Conservation (phyloP, 2,329 filamentous ascomycete species). For the Capronia americana region DNA sequence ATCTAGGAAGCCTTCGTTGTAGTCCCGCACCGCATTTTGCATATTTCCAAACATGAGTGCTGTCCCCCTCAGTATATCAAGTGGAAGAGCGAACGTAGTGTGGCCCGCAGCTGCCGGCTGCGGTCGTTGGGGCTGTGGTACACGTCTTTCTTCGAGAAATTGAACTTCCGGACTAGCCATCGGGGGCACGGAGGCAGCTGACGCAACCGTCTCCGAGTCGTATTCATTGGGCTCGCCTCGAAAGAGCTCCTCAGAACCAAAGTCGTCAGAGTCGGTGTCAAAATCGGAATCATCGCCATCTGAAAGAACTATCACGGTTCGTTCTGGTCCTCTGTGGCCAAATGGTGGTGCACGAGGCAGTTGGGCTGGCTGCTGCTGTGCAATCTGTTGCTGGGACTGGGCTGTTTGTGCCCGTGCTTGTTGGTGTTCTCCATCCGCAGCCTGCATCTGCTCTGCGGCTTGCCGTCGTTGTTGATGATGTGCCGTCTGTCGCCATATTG, state of each 20-base stretch:
- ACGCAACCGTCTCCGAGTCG: background rate
- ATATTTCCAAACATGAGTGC: conserved; percentile 30
- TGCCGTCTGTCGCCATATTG: background rate
- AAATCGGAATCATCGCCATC: conserved; percentile 54
- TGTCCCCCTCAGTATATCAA: conserved; percentile 27
- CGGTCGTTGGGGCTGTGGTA: conserved; percentile 20
- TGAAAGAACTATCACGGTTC: conserved; percentile 53
- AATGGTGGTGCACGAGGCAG: conserved; percentile 27
- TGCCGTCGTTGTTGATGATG: background rate
- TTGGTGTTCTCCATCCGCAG: background rate
- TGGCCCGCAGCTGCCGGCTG: conserved; percentile 6
- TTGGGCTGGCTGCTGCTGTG: conserved; percentile 10
- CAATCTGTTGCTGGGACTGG: background rate
- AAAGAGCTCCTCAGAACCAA: background rate
- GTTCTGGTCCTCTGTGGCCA: conserved; percentile 12
- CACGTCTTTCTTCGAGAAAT: conserved; percentile 47
- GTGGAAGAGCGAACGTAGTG: conserved; percentile 35
- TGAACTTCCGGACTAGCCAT: conserved; percentile 57
- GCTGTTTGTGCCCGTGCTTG: background rate
- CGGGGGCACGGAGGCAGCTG: background rate
- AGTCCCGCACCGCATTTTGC: conserved; percentile 14
- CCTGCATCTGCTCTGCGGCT: background rate
- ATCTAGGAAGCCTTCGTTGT: conserved; percentile 24
- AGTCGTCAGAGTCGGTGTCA: conserved; percentile 25
- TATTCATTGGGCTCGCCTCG: background rate